Evolutionary conservation across 306 rosid genomes (phyloP), one percentile per base, ranked within the genome.

Genomic region (Echinosophora koreensis): DNA sequence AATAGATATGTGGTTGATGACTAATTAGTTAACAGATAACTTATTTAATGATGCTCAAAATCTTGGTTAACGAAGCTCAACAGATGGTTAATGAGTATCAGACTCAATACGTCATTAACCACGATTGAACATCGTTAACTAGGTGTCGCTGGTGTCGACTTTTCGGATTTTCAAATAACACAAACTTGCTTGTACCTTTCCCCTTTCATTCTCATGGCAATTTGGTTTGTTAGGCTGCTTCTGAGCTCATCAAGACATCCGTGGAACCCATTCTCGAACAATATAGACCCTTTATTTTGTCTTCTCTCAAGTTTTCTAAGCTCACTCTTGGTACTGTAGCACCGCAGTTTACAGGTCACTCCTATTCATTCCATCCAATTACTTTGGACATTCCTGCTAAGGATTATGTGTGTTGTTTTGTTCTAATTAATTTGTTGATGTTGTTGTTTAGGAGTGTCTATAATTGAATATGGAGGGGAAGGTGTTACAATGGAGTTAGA

Each of bases 281-380:
- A 73, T 96, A 96, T 46, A 87, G 89, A 70, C 98, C 99, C 1
- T 8, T 84, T 1, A 61, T 92, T 61, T 80, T 92, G 82, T 77
- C 94, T 60, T 81, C 99, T 8, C 90, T 96, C 8, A 91, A 88
- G 71, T 96, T 96, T 81, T 96, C 99, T 0, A 96, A 91, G 90
- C 84, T 96, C 35, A 91, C 99, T 65, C 98, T 96, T 74, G 98
- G 99, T 2, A 89, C 98, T 56, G 99, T 96, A 39, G 93, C 99
- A 5, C 99, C 99, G 0, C 97, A 96, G 62, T 96, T 89, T 71
- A 91, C 99, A 83, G 99, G 98, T 92, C 51, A 65, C 89, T 84
- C 87, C 60, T 74, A 81, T 71, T 76, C 38, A 17, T 22, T 37
- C 10, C 5, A 11, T 77, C 59, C 27, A n/a, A 47, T 55, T 22